Conservation (phyloP, 331 rosid genomes). For the Dryas integrifolia region DNA sequence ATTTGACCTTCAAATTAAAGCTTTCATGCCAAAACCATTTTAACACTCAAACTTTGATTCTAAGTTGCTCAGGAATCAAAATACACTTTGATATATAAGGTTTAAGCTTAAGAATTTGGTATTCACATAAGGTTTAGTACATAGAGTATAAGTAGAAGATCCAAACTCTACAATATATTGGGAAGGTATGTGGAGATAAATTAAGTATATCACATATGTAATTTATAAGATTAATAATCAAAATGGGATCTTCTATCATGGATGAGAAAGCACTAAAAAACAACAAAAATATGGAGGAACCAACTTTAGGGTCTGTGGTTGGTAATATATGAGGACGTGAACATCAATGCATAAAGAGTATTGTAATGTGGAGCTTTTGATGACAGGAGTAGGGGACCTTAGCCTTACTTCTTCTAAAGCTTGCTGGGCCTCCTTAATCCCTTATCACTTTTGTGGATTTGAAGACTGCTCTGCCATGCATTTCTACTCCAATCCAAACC, state of each 20-base stretch:
- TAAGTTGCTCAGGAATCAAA: too few species aligned
- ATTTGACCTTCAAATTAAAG: too few species aligned
- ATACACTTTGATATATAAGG: too few species aligned
- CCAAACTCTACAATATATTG: too few species aligned
- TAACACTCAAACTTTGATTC: too few species aligned
- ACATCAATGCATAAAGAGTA: slow-evolving; percentile 52
- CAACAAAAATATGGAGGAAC: slow-evolving; percentile 45
- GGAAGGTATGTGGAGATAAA: too few species aligned
- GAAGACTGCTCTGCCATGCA: slow-evolving; percentile 43
- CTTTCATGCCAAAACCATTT: too few species aligned
- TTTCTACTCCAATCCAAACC: slow-evolving; percentile 19
- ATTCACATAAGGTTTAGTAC: too few species aligned
- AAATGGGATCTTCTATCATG: slow-evolving; percentile 11
- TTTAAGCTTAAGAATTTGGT: too few species aligned
- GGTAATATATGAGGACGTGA: slow-evolving; percentile 48
- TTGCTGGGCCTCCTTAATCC: slow-evolving; percentile 29
- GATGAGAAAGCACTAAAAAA: slow-evolving; percentile 52
- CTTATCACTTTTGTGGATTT: slow-evolving; percentile 46
- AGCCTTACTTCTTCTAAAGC: slow-evolving; percentile 40
- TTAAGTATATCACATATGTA: too few species aligned
- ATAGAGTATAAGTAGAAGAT: too few species aligned
- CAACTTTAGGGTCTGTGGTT: slow-evolving; percentile 67
- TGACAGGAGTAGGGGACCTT: slow-evolving; percentile 67
- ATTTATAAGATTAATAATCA: not conserved
- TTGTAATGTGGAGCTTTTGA: slow-evolving; percentile 52